Evolutionary conservation across 164 flowering plant genomes (phyloP), one percentile per base, ranked within the genome.

Genomic region (Macadamia integrifolia): DNA sequence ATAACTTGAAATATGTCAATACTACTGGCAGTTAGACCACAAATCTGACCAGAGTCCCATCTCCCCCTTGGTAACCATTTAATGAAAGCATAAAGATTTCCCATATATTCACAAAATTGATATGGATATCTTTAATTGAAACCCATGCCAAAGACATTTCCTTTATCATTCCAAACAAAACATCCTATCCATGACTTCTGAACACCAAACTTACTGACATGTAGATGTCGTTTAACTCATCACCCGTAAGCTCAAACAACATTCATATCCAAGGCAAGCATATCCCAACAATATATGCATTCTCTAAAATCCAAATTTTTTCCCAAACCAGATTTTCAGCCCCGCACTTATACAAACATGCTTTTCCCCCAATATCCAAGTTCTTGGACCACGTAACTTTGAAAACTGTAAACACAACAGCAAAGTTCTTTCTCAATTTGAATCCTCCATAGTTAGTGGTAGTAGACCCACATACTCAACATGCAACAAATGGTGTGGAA

Each of bases 341-440:
- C 77, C 78, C 59, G 70, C 64, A 76, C 72, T 66, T 77, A 71
- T 72, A 65, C 64, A 32, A 58, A 61, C 62, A 77, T 72, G 82
- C 84, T 86, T 78, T 86, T 78, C 86, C 82, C 75, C 80, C 87
- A 85, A 88, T 80, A 80, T 79, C 83, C 57, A 66, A 73, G 77
- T 78, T 82, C 88, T 83, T 82, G 89, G 74, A 80, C 80, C 85
- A 84, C 80, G 90, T 85, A 86, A 82, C 85, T 76, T 74, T 77
- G 72, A 71, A 69, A 84, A 86, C 94, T 86, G 93, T 87, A 84
- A 84, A 82, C 73, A 79, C 80, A 86, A 86, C 69, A 83, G 82
- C 77, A 79, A 76, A 78, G 64, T 75, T 80, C 76, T 82, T 76
- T 83, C 66, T 65, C 75, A 71, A 77, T 73, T 66, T 70, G 62